Base-by-base conservation (phyloP, 176 grass and related monocot species). In the Lolium perenne region DNA sequence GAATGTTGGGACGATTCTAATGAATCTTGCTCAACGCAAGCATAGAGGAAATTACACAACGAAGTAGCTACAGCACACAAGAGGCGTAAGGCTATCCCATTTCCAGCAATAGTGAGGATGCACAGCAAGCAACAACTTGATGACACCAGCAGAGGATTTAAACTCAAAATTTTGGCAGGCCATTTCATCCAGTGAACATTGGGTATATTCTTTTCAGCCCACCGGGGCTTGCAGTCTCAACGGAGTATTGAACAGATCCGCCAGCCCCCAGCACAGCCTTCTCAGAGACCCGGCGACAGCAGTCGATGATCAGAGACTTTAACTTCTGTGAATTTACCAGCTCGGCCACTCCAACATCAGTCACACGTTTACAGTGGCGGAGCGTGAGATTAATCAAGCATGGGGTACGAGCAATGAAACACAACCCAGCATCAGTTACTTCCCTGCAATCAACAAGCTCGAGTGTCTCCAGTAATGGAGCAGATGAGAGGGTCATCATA, bases 311-410 rank as follows among this genome's bases (percentile, higher is more conserved):
- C 62, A 93, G 23, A 21, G 69, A 90, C 18, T 87, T 58, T 46
- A 93, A 82, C 70, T 85, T 87, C 17, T 53, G 38, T n/a, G 71
- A 80, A 32, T 46, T 32, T 16, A 81, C 53, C 32, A 87, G 67
- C 5, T 77, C 75, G 20, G 86, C 80, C 9, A 93, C 76, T 21
- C 87, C 91, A 78, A 53, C 23, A 73, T 93, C 80, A 48, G 85
- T 93, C 61, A 93, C 63, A n/a, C 70, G 60, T 56, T 81, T 73
- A 87, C 91, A 93, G 29, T 40, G 72, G 78, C 76, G 22, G 60
- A 93, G 87, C 5, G 8, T 78, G 38, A 93, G 87, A 77, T 77
- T 81, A 53, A 43, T 83, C 80, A 92, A 87, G 76, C 46, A 35
- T 10, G 76, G 84, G 59, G 60, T 76, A 53, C 10, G 69, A 8